Evolutionary conservation across 495 filamentous ascomycete species (phyloP).

Genomic region (Podospora appendiculata): DNA sequence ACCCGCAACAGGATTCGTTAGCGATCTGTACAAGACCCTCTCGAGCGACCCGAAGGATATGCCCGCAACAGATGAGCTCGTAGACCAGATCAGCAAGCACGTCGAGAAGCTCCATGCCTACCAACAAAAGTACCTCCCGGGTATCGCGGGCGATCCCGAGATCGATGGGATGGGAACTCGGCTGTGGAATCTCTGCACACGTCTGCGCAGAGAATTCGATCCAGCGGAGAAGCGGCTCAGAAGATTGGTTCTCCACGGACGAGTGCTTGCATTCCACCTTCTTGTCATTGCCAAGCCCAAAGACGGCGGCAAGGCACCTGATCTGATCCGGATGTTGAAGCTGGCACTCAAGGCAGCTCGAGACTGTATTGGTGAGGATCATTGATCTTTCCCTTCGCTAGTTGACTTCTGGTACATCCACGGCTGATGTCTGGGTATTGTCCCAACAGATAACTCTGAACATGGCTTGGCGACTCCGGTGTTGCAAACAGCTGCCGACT

Average conservation of each 20-base stretch:
- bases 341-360: constrained; percentile 59
- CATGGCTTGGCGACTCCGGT: constrained; percentile 49
- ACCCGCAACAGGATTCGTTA: constrained; percentile 11
- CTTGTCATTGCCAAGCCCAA: constrained; percentile 48
- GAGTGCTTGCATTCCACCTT: constrained; percentile 63
- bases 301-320: constrained; percentile 17
- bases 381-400: background rate
- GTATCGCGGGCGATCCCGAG: constrained; percentile 21
- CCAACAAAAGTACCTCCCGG: constrained; percentile 4
- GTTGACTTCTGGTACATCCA: background rate
- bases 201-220: constrained; percentile 29
- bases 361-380: constrained; percentile 40
- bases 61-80: constrained; percentile 13
- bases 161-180: constrained; percentile 47
- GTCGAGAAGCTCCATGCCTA: constrained; percentile 20
- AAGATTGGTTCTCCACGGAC: constrained; percentile 33
- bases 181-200: constrained; percentile 63
- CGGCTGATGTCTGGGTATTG: background rate
- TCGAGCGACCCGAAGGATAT: constrained; percentile 10
- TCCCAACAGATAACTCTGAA: constrained; percentile 36
- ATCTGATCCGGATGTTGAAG: constrained; percentile 52
- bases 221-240: constrained; percentile 4
- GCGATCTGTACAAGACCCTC: constrained; percentile 11
- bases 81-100: constrained; percentile 32
- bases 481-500: constrained; percentile 56